Conservation (phyloP, 345 rosid species). For the Jatropha curcas region DNA sequence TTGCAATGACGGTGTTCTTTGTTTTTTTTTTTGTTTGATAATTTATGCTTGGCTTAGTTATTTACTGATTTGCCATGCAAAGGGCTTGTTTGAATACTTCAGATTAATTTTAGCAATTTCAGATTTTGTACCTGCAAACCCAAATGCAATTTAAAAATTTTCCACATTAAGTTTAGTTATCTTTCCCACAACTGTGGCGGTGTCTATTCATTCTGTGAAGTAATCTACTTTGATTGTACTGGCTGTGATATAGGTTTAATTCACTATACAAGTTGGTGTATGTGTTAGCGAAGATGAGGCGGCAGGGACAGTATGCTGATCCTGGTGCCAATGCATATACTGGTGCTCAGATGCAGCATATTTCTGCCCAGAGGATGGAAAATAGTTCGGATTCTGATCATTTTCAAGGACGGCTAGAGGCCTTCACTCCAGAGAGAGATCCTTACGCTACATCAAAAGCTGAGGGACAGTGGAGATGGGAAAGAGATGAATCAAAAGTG, state of each 20-base stretch:
- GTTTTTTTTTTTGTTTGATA: too few relatives aligned
- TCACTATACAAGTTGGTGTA: constrained; percentile 10
- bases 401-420: constrained; percentile 82
- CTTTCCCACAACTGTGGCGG: background rate
- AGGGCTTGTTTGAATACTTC: background rate
- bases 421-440: constrained; percentile 90
- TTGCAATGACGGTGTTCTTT: too few relatives aligned
- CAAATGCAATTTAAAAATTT: too few relatives aligned
- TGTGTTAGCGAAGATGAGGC: constrained; percentile 48
- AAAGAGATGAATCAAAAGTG: constrained; percentile 64
- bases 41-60: too few relatives aligned
- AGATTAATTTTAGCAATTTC: background rate
- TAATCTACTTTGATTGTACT: constrained; percentile 4
- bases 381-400: constrained; percentile 43
- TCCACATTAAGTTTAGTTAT: too few relatives aligned
- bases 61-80: background rate
- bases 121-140: background rate
- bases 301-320: constrained; percentile 61
- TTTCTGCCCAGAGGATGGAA: constrained; percentile 50
- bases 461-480: constrained; percentile 77
- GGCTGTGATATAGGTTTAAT: constrained; percentile 17
- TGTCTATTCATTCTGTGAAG: background rate
- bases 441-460: constrained; percentile 44
- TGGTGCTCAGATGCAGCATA: constrained; percentile 61
- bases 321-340: constrained; percentile 55